Evolutionary conservation across 495 filamentous ascomycete genomes (phyloP).

Genomic region (Gamarada debralockiae): DNA sequence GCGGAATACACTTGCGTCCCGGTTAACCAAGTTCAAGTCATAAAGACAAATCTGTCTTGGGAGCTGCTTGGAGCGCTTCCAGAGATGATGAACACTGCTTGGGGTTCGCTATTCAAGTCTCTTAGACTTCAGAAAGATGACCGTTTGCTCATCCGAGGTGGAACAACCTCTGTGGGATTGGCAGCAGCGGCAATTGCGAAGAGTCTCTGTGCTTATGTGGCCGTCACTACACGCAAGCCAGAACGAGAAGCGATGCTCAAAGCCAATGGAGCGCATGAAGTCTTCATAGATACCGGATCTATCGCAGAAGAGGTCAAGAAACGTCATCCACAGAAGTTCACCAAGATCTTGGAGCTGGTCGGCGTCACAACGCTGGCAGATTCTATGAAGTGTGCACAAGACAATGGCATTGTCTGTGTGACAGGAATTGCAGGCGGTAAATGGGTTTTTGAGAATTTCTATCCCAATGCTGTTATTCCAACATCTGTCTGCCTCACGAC

Average conservation of each 20-base stretch:
- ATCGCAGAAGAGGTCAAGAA: constrained; percentile 18
- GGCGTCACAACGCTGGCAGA: constrained; percentile 32
- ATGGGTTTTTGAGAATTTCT: constrained; percentile 41
- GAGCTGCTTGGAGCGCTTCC: constrained; percentile 43
- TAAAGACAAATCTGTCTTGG: constrained; percentile 37
- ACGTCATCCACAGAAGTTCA: constrained; percentile 27
- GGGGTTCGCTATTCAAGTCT: constrained; percentile 36
- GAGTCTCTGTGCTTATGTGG: constrained; percentile 31
- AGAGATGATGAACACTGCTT: constrained; percentile 53
- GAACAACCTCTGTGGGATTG: constrained; percentile 39
- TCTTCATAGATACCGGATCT: constrained; percentile 23
- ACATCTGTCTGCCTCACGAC: constrained; percentile 37
- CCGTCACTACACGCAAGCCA: constrained; percentile 36
- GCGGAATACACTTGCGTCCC: constrained; percentile 49
- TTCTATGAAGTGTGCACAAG: constrained; percentile 33
- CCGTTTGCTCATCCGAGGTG: constrained; percentile 44
- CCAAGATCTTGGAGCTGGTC: constrained; percentile 38
- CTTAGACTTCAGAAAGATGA: constrained; percentile 38
- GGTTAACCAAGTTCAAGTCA: constrained; percentile 37
- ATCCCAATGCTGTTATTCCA: constrained; percentile 40
- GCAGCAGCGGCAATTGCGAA: constrained; percentile 45
- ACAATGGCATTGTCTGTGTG: constrained; percentile 42
- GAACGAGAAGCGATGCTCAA: constrained; percentile 32
- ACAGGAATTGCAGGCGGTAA: constrained; percentile 44
- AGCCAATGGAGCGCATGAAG: constrained; percentile 35